Evolutionary conservation across 164 flowering plant species (phyloP), one percentile per base, ranked within the genome.

Genomic region (Amborella trichopoda): DNA sequence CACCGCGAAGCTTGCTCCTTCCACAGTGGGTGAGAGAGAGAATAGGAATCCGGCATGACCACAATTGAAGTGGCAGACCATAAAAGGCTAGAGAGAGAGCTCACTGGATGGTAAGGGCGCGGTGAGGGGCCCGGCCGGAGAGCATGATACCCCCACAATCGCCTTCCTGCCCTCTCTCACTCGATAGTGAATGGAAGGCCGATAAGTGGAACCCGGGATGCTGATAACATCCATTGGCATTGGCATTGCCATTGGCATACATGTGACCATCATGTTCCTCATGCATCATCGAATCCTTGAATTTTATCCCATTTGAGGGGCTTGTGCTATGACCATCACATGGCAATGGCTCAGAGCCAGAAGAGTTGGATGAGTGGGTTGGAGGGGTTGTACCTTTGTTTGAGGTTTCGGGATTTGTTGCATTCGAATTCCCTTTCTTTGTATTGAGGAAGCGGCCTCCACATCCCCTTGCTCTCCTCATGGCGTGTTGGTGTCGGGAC

Each of bases 401-500:
- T 54, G 65, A 61, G n/a, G 16, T 38, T 11, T 62, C 66, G 14
- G 61, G 23, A 4, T 50, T 19, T 23, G 34, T 49, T 38, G 58
- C 62, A 3, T 69, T 49, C 26, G 59, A 36, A 20, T 57, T 64
- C 20, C n/a, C 46, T 59, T 83, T 83, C 80, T 84, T 85, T 4
- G 95, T 89, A 46, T 67, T 67, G 38, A 67, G 61, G 68, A 86
- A 90, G 32, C 97, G 87, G 16, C 95, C 97, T 21, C 98, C 98
- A 39, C 63, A 68, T 5, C 84, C 85, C 64, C 96, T 81, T 26
- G 67, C 74, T 62, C 94, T 79, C 63, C 85, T 73, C 79, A 81
- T 55, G 4, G 96, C 96, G 68, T 90, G 96, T 59, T 77, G 82
- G 58, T 90, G 95, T 22, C 95, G 80, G 20, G 95, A 90, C 61